Evolutionary conservation across 1,284 basidiomycete species (phyloP), one percentile per base, ranked within the genome.

Genomic region (Cystobasidium slooffiae): DNA sequence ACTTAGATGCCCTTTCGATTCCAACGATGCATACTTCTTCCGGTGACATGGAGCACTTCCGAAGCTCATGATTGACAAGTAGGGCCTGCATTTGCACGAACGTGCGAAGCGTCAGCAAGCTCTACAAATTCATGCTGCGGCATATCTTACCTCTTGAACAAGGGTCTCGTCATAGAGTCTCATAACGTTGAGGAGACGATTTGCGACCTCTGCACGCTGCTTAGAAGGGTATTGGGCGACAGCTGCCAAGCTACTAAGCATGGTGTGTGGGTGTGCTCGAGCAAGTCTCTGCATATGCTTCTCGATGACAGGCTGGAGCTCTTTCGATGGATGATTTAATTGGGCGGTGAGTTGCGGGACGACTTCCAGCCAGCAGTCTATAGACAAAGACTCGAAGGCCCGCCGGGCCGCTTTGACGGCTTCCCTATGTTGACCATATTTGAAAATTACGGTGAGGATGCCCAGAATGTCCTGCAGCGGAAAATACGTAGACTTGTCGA

Each of bases 281-380:
- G 66, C 65, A 18, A 75, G 66, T 18, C 41, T 46, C 22, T 75
- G 56, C 47, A 75, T 63, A 52, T 68, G 65, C n/a, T 44, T 47
- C 31, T 75, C 55, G 4, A 75, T 41, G 20, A 68, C 46, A 9
- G 43, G 24, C 58, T 68, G 73, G 8, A 75, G 37, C 16, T 59
- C 47, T 9, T 14, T 20, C 24, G 62, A 55, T 14, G 68, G 51
- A 16, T 62, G 41, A 37, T 72, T 65, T 1, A 72, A 52, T 20
- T 69, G 68, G 37, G 75, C 75, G 8, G 69, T 68, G 24, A 75
- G 46, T 59, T 75, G 75, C n/a, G 75, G 75, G 6, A 72, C 31
- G 12, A 62, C 63, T 49, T 64, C 58, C 0, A 75, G 55, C 44
- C 61, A 75, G 37, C 62, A 61, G 24, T 75, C 67, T 18, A 66